Percentiles rank a stretch among this genome's conserved stretches.
phyloP scores from a whole-genome alignment of 331 rosid species.

The Pyrus hybrid region DNA sequence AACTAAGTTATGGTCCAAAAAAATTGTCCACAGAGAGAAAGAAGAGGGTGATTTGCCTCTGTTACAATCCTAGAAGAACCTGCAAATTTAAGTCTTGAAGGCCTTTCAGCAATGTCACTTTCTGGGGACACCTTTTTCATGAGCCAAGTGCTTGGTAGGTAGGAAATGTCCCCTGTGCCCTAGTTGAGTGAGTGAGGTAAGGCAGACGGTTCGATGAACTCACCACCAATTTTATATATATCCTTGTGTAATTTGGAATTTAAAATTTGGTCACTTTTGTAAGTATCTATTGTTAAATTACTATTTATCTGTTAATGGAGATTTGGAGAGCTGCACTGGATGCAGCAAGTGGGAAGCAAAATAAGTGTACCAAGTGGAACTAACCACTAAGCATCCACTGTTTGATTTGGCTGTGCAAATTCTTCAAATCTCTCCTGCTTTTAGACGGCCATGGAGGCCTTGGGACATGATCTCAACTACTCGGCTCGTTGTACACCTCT shows the following conservation, averaged over 20 bases:
- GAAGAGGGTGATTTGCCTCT: background rate
- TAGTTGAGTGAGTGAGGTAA: background rate
- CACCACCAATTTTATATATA: background rate
- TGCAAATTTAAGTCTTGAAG: background rate
- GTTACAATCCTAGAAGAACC: background rate
- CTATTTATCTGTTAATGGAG: conserved; percentile 16
- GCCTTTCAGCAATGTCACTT: background rate
- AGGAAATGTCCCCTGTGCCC: background rate
- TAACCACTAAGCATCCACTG: background rate
- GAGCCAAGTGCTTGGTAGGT: conserved; percentile 20
- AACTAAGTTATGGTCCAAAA: background rate
- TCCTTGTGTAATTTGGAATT: background rate
- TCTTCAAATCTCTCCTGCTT: background rate
- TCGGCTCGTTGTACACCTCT: background rate
- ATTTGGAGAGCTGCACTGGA: conserved; percentile 2
- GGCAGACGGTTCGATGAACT: background rate
- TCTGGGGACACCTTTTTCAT: background rate
- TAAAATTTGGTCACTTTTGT: background rate
- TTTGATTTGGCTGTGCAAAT: background rate
- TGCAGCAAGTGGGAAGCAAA: conserved; percentile 3
- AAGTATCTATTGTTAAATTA: background rate
- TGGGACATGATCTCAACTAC: background rate
- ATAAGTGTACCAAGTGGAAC: background rate
- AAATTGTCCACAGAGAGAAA: background rate
- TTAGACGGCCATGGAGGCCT: background rate